These are phyloP conservation scores for Coffea eugenioides DNA, from an alignment of 257 asterid species.

Conservation along the genomic window DNA sequence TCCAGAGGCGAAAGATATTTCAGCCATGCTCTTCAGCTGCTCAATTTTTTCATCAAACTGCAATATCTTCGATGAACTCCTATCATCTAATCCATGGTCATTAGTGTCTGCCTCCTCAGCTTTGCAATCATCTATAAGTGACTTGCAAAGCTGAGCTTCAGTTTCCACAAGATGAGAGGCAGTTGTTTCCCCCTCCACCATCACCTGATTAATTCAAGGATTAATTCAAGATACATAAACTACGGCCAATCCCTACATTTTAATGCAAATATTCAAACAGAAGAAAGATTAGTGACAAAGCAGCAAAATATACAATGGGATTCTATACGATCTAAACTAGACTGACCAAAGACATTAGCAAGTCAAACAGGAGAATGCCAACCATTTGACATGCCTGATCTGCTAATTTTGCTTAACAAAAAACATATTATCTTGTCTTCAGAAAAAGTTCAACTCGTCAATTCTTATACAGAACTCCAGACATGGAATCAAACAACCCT, in stretches of 20 bases:
- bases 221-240: slow-evolving; percentile 1
- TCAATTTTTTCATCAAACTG: neutral
- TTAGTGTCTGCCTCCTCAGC: slow-evolving; percentile 19
- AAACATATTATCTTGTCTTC: neutral
- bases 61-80: too few relatives aligned
- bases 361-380: neutral
- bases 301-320: neutral
- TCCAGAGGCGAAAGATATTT: slow-evolving; percentile 12
- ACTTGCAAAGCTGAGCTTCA: neutral
- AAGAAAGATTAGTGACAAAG: neutral
- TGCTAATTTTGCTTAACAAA: neutral
- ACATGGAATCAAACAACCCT: neutral
- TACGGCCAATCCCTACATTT: neutral
- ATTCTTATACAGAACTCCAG: neutral
- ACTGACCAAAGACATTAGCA: neutral
- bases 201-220: slow-evolving; percentile 25
- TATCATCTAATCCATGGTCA: slow-evolving; percentile 15
- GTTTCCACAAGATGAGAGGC: slow-evolving; percentile 6
- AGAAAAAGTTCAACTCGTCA: neutral
- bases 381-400: neutral
- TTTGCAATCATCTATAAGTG: slow-evolving; percentile 12
- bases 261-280: neutral
- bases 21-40: slow-evolving; percentile 10
- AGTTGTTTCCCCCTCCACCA: slow-evolving; percentile 6
- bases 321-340: neutral